Conservation (phyloP, 768 basidiomycete genomes). For the Pholiota conissans region DNA sequence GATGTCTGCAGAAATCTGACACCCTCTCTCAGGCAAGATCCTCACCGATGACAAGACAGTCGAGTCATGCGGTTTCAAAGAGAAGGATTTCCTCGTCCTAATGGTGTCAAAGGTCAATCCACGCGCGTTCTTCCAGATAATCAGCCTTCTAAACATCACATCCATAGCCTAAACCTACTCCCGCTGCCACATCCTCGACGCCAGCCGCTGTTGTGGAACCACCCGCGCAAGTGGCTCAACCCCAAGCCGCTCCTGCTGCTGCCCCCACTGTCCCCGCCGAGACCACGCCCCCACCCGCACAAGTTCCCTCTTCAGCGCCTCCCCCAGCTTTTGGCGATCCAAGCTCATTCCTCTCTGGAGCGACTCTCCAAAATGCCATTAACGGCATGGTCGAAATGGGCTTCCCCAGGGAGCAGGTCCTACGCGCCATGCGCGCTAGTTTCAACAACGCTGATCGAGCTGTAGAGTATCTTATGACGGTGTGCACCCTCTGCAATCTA, state of each 20-base stretch:
- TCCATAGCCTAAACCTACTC: conserved; percentile 55
- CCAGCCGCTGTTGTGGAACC: conserved; percentile 26
- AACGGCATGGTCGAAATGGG: conserved; percentile 93
- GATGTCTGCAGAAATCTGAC: conserved; percentile 2
- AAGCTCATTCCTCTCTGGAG: conserved; percentile 73
- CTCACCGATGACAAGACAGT: conserved; percentile 86
- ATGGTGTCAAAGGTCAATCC: conserved; percentile 91
- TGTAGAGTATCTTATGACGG: conserved; percentile 96
- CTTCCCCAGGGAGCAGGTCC: conserved; percentile 81
- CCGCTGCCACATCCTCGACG: conserved; percentile 29
- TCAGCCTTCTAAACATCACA: neutral
- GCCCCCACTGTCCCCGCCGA: conserved; percentile 29
- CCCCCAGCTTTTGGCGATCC: conserved; percentile 43
- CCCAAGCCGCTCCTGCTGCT: conserved; percentile 24
- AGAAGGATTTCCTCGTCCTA: conserved; percentile 98
- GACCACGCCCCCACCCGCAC: conserved; percentile 30
- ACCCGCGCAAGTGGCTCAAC: conserved; percentile 10
- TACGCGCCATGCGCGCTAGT: conserved; percentile 85
- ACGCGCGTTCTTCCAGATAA: neutral
- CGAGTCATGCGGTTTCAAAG: conserved; percentile 88
- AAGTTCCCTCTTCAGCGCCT: conserved; percentile 34
- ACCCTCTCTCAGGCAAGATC: conserved; percentile 72
- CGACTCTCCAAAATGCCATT: conserved; percentile 74
- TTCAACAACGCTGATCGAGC: conserved; percentile 98
- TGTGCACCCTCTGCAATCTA: conserved; percentile 33